These are phyloP conservation scores for Erysiphe pulchra DNA, from an alignment of 2,329 filamentous ascomycete genomes.

Conservation along the genomic window DNA sequence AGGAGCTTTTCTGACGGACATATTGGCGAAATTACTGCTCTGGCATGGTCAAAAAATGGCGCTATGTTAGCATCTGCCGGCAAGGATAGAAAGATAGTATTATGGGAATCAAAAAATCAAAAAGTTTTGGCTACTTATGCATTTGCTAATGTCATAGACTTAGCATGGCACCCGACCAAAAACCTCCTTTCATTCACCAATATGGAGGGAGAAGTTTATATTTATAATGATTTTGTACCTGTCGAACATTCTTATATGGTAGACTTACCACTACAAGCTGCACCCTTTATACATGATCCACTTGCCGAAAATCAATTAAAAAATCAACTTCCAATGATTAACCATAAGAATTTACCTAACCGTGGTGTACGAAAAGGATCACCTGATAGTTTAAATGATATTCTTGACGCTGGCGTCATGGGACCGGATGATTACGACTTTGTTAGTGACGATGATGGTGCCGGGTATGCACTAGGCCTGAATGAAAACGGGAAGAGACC, in stretches of 20 bases:
- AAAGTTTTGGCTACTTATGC: slow-evolving; percentile 54
- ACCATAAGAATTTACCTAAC: slow-evolving; percentile 23
- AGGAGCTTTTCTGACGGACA: slow-evolving; percentile 57
- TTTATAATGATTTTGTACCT: slow-evolving; percentile 46
- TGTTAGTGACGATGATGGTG: slow-evolving; percentile 83
- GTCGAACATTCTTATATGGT: slow-evolving; percentile 30
- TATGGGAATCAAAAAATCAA: slow-evolving; percentile 85
- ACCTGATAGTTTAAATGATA: slow-evolving; percentile 55
- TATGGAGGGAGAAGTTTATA: slow-evolving; percentile 78
- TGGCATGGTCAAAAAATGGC: slow-evolving; percentile 88
- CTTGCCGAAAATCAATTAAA: slow-evolving; percentile 44
- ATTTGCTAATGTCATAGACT: slow-evolving; percentile 59
- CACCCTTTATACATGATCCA: slow-evolving; percentile 68
- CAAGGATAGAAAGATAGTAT: slow-evolving; percentile 39
- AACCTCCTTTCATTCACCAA: slow-evolving; percentile 85
- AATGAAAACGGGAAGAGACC: slow-evolving; percentile 39
- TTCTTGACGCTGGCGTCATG: slow-evolving; percentile 35
- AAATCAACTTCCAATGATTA: slow-evolving; percentile 24
- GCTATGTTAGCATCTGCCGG: slow-evolving; percentile 52
- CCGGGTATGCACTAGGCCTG: slow-evolving; percentile 47
- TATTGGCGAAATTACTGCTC: slow-evolving; percentile 57
- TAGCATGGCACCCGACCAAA: slow-evolving; percentile 74
- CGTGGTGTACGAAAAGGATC: slow-evolving; percentile 31
- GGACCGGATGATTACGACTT: slow-evolving; percentile 40
- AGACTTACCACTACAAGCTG: slow-evolving; percentile 37